Evolutionary conservation across 2,329 filamentous ascomycete genomes (phyloP), one percentile per base, ranked within the genome.

Genomic region (Xylariaceae sp.): DNA sequence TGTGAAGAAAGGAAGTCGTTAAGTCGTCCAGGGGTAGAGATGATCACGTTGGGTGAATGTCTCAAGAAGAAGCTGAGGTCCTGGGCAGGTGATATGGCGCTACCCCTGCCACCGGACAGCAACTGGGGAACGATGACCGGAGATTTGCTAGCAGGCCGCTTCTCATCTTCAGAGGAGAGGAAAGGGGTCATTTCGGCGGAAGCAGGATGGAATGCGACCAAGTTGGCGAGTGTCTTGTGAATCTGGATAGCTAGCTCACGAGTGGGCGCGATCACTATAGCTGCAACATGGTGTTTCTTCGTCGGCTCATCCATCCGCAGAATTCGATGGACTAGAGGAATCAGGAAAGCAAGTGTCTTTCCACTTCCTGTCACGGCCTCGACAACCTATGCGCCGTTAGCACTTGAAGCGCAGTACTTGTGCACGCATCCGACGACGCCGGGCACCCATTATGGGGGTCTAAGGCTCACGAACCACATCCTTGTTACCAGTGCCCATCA

Each of bases 201-300:
- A 0, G 89, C 83, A 39, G 81, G 80, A 73, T 99, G 94, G 69
- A 97, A 97, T 39, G 86, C 83, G 39, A 97, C 78, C 30, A 99
- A 77, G 0, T 86, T 88, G 1, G 85, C 71, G 4, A 97, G 80
- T 1, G 97, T 92, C 53, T 87, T 82, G 71, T 96, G 85, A 56
- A 97, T 97, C 73, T 99, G 94, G 1, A 85, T 86, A 1, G 94
- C 93, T 54, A 99, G 81, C 75, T 99, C 94, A 74, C 94, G 86
- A 1, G 91, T 99, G 0, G 94, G 94, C 13, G 92, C 93, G 61
- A 99, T 87, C 67, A 99, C 87, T 64, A 99, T 94, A 64, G 89
- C 91, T 61, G 88, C 90, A 61, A 99, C 83, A 72, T 97, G 90
- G 73, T 96, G 88, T 70, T 88, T 91, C 75, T 94, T 96, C 39